phyloP scores from a whole-genome alignment of 768 basidiomycete species.

The Lactarius hengduanensis region DNA sequence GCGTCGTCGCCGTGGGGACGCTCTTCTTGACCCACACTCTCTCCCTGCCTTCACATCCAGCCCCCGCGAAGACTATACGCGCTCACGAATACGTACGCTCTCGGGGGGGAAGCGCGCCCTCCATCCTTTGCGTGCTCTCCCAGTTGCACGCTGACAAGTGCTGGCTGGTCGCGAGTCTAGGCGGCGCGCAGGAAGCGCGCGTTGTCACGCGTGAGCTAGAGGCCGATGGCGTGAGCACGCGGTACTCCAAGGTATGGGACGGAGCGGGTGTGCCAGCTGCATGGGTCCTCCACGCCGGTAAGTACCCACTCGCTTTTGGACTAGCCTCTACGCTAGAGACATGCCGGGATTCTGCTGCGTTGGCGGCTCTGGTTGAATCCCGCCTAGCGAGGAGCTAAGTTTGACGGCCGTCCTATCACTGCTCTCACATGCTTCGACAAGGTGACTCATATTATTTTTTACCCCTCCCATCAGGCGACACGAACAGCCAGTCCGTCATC shows the following conservation, averaged over 20 bases:
- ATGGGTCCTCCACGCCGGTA: conserved; percentile 77
- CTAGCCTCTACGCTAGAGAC: background rate
- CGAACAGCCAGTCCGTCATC: conserved; percentile 64
- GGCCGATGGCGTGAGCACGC: conserved; percentile 62
- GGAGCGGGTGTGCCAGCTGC: conserved; percentile 73
- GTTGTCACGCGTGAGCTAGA: conserved; percentile 65
- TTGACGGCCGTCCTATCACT: background rate
- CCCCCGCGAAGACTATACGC: conserved; percentile 55
- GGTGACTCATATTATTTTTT: background rate
- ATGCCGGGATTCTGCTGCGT: background rate
- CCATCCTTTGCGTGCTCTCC: conserved; percentile 65
- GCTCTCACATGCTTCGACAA: background rate
- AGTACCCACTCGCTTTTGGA: conserved; percentile 25
- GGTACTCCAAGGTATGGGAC: conserved; percentile 72
- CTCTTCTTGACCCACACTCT: conserved; percentile 78
- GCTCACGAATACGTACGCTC: conserved; percentile 67
- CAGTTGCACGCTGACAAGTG: conserved; percentile 68
- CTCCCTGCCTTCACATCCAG: conserved; percentile 57
- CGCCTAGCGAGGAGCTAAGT: background rate
- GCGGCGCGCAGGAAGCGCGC: conserved; percentile 66
- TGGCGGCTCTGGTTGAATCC: background rate
- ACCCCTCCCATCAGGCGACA: conserved; percentile 44
- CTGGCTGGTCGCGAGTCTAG: conserved; percentile 70
- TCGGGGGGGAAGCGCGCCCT: conserved; percentile 72
- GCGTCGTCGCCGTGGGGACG: conserved; percentile 77